These are phyloP conservation scores for Gossypium sturtianum DNA, from an alignment of 345 rosid species.

Conservation along the genomic window DNA sequence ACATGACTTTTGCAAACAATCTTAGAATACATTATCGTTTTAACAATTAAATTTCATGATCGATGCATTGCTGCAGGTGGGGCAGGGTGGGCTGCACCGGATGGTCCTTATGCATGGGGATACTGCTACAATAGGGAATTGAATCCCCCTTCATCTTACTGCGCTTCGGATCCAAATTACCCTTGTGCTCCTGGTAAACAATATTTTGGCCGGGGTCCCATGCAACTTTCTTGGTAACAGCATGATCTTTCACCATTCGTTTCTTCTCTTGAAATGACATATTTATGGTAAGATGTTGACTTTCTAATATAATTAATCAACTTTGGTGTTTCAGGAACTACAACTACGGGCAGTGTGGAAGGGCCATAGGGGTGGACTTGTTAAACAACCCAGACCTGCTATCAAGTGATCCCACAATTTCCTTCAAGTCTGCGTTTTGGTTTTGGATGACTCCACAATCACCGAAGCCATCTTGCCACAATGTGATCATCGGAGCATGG, in stretches of 20 bases:
- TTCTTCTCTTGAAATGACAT: not conserved
- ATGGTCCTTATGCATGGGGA: slow-evolving; percentile 68
- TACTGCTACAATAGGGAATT: slow-evolving; percentile 49
- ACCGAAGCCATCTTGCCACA: slow-evolving; percentile 60
- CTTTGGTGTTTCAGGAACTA: slow-evolving; percentile 40
- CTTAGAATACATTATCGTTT: not conserved
- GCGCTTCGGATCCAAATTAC: slow-evolving; percentile 28
- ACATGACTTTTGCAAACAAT: not conserved
- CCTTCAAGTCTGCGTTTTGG: slow-evolving; percentile 73
- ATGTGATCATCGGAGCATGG: slow-evolving; percentile 46
- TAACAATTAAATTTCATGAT: not conserved
- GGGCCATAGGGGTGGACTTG: slow-evolving; percentile 44
- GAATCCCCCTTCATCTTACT: slow-evolving; percentile 39
- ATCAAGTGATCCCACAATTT: slow-evolving; percentile 30
- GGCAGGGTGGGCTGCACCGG: slow-evolving; percentile 60
- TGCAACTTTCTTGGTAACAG: slow-evolving; percentile 47
- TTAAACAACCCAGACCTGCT: slow-evolving; percentile 58
- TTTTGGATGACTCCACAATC: slow-evolving; percentile 67
- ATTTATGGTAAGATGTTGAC: not conserved
- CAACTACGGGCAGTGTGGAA: slow-evolving; percentile 62
- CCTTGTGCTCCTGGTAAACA: slow-evolving; percentile 57
- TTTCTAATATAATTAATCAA: not conserved
- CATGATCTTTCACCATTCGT: not conserved
- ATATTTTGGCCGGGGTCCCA: slow-evolving; percentile 69
- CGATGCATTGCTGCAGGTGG: not conserved